Percentiles rank a stretch among this genome's conserved stretches.
These are phyloP conservation scores for Coniochaeta sp. DNA, from an alignment of 2,329 filamentous ascomycete species.

Conservation along the genomic window DNA sequence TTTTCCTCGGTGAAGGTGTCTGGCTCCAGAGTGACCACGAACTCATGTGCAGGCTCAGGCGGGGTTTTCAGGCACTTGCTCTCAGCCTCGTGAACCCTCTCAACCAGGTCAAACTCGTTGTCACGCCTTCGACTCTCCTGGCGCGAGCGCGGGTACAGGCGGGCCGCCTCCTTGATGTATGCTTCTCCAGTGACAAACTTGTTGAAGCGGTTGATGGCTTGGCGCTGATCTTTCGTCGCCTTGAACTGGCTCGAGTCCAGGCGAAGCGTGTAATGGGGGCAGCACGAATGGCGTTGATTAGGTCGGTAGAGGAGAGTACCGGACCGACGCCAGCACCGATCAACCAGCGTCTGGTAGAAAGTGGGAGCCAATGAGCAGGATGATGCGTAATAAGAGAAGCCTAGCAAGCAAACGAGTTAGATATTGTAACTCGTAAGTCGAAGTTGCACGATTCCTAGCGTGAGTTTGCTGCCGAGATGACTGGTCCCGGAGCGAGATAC, in stretches of 20 bases:
- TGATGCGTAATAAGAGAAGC: slow-evolving; percentile 65
- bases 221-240: slow-evolving; percentile 64
- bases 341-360: slow-evolving; percentile 65
- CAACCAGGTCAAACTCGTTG: slow-evolving; percentile 59
- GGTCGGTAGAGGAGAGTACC: slow-evolving; percentile 68
- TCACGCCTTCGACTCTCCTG: slow-evolving; percentile 56
- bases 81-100: slow-evolving; percentile 66
- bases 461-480: background rate
- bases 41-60: slow-evolving; percentile 57
- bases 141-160: slow-evolving; percentile 59
- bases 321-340: slow-evolving; percentile 73
- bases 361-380: slow-evolving; percentile 52
- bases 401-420: slow-evolving; percentile 29
- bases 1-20: slow-evolving; percentile 71
- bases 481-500: background rate
- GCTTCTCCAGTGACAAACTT: slow-evolving; percentile 59
- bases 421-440: background rate
- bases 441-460: background rate
- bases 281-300: slow-evolving; percentile 74
- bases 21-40: slow-evolving; percentile 63
- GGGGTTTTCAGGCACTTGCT: slow-evolving; percentile 43
- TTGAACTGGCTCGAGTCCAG: slow-evolving; percentile 60
- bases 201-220: slow-evolving; percentile 68
- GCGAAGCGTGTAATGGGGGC: slow-evolving; percentile 82
- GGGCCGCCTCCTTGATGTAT: slow-evolving; percentile 58